A percentile compares a stretch with the other conserved stretches of the same genome.
These are phyloP conservation scores for Aspergillus brasiliensis DNA, from an alignment of 2,329 filamentous ascomycete species.

Conservation along the genomic window DNA sequence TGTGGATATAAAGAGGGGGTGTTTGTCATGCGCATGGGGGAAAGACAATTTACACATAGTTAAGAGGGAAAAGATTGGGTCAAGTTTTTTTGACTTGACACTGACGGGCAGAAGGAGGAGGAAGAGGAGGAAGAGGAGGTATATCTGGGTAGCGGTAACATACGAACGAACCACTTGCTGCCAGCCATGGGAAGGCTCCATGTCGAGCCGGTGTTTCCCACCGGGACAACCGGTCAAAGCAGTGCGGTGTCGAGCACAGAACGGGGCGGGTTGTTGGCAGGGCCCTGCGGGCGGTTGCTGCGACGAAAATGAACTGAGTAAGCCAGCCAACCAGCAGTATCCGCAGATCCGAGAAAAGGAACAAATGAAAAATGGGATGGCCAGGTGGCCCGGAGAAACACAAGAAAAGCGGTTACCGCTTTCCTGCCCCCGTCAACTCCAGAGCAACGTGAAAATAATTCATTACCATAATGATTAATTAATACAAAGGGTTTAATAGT, in stretches of 20 bases:
- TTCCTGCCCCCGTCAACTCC: neutral
- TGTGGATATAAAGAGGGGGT: neutral
- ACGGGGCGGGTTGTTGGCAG: constrained; percentile 4
- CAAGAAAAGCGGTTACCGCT: constrained; percentile 3
- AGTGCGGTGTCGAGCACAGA: neutral
- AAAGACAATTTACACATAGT: too few relatives aligned
- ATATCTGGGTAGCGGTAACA: neutral
- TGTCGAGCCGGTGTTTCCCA: constrained; percentile 4
- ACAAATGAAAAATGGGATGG: constrained; percentile 28
- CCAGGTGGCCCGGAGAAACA: constrained; percentile 29
- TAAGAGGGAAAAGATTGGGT: too few relatives aligned
- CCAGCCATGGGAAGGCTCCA: neutral
- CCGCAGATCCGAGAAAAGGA: constrained; percentile 40
- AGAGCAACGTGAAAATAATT: constrained; percentile 4
- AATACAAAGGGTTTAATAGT: neutral
- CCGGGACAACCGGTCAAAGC: constrained; percentile 9
- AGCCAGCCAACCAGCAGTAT: constrained; percentile 35
- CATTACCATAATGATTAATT: neutral
- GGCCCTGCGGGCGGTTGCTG: constrained; percentile 29
- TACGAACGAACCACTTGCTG: neutral
- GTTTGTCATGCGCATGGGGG: too few relatives aligned
- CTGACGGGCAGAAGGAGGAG: constrained; percentile 1
- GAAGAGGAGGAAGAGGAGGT: neutral
- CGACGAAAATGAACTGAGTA: constrained; percentile 39
- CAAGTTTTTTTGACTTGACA: neutral